A percentile compares a stretch with the other conserved stretches of the same genome.
Conservation (phyloP, 2,329 filamentous ascomycete genomes). For the Exophiala viscosa region DNA sequence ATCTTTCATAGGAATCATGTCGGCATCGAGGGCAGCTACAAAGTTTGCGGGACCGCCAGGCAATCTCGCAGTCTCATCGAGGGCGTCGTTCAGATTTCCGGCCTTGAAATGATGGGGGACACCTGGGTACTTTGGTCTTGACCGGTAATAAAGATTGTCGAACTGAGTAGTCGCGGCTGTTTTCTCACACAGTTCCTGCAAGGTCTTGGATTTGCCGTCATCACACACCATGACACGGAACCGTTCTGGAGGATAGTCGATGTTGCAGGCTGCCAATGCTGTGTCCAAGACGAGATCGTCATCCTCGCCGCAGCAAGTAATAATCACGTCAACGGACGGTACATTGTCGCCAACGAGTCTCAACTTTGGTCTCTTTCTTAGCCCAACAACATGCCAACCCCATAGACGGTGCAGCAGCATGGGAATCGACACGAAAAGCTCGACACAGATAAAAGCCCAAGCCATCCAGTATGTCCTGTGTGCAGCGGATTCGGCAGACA, state of each 20-base stretch:
- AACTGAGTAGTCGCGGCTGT: constrained; percentile 22
- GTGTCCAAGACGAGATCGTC: constrained; percentile 55
- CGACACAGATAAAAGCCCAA: constrained; percentile 23
- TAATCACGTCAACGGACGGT: constrained; percentile 54
- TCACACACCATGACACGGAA: constrained; percentile 55
- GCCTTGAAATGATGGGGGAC: constrained; percentile 27
- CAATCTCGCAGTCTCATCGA: constrained; percentile 19
- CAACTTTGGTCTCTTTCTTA: constrained; percentile 17
- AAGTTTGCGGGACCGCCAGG: constrained; percentile 25
- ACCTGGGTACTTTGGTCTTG: constrained; percentile 33
- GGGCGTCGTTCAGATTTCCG: constrained; percentile 27
- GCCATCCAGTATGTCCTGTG: constrained; percentile 22
- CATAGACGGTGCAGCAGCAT: constrained; percentile 19
- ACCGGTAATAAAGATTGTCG: constrained; percentile 41
- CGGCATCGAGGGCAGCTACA: constrained; percentile 31
- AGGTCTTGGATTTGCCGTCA: constrained; percentile 41
- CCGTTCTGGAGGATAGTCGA: constrained; percentile 52
- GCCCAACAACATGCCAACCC: constrained; percentile 14
- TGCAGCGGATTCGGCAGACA: constrained; percentile 7
- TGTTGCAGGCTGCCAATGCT: constrained; percentile 47
- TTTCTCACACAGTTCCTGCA: constrained; percentile 42
- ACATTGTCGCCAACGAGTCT: constrained; percentile 38
- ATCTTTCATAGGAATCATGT: constrained; percentile 32
- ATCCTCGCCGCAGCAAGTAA: constrained; percentile 56
- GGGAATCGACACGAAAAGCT: constrained; percentile 18